phyloP scores from a whole-genome alignment of 345 rosid species.

The Syzygium jambos region DNA sequence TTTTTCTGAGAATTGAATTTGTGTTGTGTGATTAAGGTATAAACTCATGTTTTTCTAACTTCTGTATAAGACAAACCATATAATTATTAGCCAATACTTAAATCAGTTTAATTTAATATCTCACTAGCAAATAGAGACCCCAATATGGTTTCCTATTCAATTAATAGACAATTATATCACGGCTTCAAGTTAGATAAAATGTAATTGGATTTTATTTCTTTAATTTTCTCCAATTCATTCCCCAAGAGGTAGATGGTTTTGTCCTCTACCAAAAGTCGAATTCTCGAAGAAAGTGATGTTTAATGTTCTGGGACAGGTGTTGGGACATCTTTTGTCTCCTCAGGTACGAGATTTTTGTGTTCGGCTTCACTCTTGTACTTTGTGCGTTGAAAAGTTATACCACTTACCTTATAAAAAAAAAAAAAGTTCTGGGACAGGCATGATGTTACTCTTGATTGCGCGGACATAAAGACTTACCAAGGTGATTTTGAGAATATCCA shows the following conservation, averaged over 20 bases:
- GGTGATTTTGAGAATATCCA: not conserved
- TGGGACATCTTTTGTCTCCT: no score
- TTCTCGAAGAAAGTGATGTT: not conserved
- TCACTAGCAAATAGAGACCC: not conserved
- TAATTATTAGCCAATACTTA: not conserved
- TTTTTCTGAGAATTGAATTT: no score
- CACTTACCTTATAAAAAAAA: no score
- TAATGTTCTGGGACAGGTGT: no score
- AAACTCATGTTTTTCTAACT: not conserved
- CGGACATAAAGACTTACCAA: not conserved
- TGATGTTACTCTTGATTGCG: not conserved
- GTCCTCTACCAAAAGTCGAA: not conserved
- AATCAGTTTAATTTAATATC: not conserved
- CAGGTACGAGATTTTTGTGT: no score
- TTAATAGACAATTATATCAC: not conserved
- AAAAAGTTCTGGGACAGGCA: not conserved
- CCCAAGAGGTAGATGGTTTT: not conserved
- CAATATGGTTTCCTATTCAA: not conserved
- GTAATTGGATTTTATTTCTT: not conserved
- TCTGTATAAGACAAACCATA: not conserved
- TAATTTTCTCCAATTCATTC: not conserved
- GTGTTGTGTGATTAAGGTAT: no score
- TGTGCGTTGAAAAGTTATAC: no score
- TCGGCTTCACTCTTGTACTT: no score
- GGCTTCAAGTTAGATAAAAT: no score